These are phyloP conservation scores for Bryoerythrophyllum caledonicum DNA, from an alignment of 225 moss, liverwort and hornwort species.

Conservation along the genomic window DNA sequence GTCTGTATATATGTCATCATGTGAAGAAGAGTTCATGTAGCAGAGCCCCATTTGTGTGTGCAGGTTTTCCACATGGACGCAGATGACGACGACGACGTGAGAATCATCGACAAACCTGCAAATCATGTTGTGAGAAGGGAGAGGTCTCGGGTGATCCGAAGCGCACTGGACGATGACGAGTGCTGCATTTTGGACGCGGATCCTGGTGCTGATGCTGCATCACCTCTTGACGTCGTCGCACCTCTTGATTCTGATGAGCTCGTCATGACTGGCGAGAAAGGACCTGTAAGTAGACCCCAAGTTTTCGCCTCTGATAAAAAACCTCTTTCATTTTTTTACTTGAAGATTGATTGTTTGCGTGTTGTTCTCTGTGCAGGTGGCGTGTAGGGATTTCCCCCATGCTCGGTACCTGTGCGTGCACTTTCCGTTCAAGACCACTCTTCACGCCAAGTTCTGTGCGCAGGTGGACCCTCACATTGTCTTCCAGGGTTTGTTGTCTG, in stretches of 20 bases:
- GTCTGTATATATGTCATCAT: not conserved
- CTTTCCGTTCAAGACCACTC: constrained; percentile 61
- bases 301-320: not conserved
- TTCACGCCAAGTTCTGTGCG: constrained; percentile 51
- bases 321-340: not conserved
- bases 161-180: constrained; percentile 42
- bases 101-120: constrained; percentile 43
- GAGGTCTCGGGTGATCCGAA: constrained; percentile 22
- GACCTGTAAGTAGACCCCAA: constrained; percentile 43
- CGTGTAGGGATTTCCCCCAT: constrained; percentile 76
- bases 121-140: constrained; percentile 25
- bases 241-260: constrained; percentile 56
- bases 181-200: constrained; percentile 50
- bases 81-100: constrained; percentile 48
- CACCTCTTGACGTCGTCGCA: constrained; percentile 14
- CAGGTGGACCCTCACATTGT: constrained; percentile 43
- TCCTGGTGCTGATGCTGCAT: constrained; percentile 25
- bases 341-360: not conserved
- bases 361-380: constrained; percentile 54
- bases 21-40: no score
- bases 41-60: not conserved
- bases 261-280: constrained; percentile 67
- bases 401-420: constrained; percentile 63
- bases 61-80: constrained; percentile 39
- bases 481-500: not conserved